A percentile compares a stretch with the other conserved stretches of the same genome.
These are phyloP conservation scores for Rhodamnia argentea DNA, from an alignment of 345 rosid species.

Conservation along the genomic window DNA sequence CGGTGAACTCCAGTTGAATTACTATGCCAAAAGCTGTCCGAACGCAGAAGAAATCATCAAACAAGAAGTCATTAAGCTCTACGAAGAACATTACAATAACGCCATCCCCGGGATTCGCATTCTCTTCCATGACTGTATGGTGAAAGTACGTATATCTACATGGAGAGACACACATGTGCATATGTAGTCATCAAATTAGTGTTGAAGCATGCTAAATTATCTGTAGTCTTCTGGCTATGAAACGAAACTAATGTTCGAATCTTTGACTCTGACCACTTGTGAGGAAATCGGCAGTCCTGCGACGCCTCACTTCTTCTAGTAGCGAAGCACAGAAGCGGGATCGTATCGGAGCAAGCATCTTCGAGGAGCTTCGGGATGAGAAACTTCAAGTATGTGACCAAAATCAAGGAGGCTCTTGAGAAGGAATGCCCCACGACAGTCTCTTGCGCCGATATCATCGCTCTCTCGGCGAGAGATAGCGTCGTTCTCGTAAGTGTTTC, in stretches of 20 bases:
- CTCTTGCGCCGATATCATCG: constrained; percentile 73
- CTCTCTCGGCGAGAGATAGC: constrained; percentile 87
- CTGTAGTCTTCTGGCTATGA: not conserved
- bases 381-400: constrained; percentile 61
- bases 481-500: constrained; percentile 38
- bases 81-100: constrained; percentile 68
- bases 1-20: constrained; percentile 50
- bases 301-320: constrained; percentile 74
- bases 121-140: constrained; percentile 83
- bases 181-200: no score
- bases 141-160: constrained; percentile 24
- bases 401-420: constrained; percentile 72
- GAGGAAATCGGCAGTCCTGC: constrained; percentile 31
- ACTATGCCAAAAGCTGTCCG: constrained; percentile 62
- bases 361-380: constrained; percentile 81
- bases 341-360: constrained; percentile 54
- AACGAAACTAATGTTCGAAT: not conserved
- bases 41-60: constrained; percentile 77
- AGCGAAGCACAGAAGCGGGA: constrained; percentile 19
- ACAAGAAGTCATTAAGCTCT: constrained; percentile 49
- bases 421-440: constrained; percentile 57
- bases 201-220: not conserved
- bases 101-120: constrained; percentile 89
- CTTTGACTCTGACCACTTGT: not conserved
- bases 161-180: no score